These are phyloP conservation scores for Galerina sulciceps DNA, from an alignment of 768 basidiomycete species.

Conservation along the genomic window DNA sequence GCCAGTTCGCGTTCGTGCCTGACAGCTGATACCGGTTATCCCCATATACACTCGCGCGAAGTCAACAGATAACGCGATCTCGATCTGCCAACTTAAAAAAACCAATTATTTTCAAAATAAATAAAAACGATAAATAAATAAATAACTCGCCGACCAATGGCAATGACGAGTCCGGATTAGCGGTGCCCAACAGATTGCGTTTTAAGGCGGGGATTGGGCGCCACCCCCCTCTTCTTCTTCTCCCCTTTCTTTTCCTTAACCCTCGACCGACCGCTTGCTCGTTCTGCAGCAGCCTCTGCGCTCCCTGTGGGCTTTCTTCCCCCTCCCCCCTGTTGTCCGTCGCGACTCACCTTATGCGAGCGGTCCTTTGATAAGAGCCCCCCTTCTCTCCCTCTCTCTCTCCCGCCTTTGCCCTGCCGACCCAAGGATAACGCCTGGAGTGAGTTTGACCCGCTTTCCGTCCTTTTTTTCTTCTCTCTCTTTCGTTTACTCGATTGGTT, in stretches of 20 bases:
- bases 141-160: too few relatives aligned
- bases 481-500: too few relatives aligned
- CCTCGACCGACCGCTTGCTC: background rate
- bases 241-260: background rate
- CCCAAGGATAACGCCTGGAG: conserved; percentile 35
- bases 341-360: conserved; percentile 9
- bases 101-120: background rate
- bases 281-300: background rate
- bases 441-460: conserved; percentile 9
- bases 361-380: conserved; percentile 24
- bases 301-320: conserved; percentile 1
- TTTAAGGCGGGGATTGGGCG: too few relatives aligned
- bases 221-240: background rate
- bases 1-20: background rate
- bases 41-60: background rate
- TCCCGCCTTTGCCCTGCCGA: conserved; percentile 23
- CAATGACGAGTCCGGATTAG: too few relatives aligned
- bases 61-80: background rate
- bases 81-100: background rate
- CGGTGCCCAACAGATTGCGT: background rate
- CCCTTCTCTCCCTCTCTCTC: conserved; percentile 8
- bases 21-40: conserved; percentile 5
- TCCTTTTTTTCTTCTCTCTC: background rate
- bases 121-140: too few relatives aligned
- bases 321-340: background rate